phyloP scores from a whole-genome alignment of 2,329 filamentous ascomycete species.

The Trichoderma semiorbis region DNA sequence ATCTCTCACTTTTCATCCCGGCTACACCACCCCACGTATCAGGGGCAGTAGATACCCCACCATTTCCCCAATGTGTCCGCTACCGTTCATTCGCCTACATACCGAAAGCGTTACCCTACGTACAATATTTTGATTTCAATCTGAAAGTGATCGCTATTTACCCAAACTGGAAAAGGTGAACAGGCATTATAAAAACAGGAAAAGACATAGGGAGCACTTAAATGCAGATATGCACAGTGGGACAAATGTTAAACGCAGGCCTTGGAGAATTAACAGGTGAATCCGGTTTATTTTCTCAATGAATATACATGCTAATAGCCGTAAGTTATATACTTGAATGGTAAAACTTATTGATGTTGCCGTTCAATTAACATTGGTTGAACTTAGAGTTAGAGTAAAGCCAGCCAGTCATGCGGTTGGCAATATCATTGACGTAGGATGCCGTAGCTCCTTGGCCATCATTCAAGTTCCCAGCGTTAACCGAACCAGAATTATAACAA shows the following conservation, averaged over 20 bases:
- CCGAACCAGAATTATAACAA: constrained; percentile 23
- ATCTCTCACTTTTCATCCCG: background rate
- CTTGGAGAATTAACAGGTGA: background rate
- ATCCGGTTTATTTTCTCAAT: background rate
- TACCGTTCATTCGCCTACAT: background rate
- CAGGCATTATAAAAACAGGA: background rate
- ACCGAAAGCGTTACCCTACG: background rate
- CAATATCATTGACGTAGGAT: constrained; percentile 23
- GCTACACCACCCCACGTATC: background rate
- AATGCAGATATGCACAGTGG: background rate
- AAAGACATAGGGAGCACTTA: background rate
- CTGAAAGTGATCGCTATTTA: background rate
- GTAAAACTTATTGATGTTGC: background rate
- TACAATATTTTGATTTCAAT: background rate
- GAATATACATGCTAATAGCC: background rate
- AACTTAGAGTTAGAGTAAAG: background rate
- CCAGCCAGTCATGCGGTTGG: constrained; percentile 23
- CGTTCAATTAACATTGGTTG: background rate
- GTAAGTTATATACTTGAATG: background rate
- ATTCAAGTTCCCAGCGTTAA: constrained; percentile 22
- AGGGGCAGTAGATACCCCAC: background rate
- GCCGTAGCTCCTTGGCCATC: constrained; percentile 18
- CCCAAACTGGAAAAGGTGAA: background rate
- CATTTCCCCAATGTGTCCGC: background rate
- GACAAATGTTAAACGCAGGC: background rate